Evolutionary conservation across 2,329 filamentous ascomycete genomes (phyloP).

Genomic region (Trichoderma brevicompactum): DNA sequence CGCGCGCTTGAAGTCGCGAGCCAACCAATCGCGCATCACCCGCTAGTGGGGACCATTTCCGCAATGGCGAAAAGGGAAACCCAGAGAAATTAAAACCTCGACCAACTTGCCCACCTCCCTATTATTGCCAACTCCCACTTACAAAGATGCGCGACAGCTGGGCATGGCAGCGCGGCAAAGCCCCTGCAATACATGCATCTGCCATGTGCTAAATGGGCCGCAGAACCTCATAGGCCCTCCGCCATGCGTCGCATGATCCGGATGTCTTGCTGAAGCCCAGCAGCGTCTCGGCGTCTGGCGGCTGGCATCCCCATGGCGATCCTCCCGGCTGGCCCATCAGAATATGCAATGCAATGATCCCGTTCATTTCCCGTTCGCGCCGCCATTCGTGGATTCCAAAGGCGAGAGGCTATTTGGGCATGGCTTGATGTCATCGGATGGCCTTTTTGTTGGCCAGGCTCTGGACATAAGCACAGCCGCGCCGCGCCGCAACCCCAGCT

Average conservation of each 20-base stretch:
- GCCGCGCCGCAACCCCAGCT: not conserved
- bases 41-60: not conserved
- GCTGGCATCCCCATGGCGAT: conserved; percentile 8
- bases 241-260: conserved; percentile 9
- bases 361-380: conserved; percentile 28
- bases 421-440: conserved; percentile 24
- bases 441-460: conserved; percentile 8
- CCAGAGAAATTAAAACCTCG: not conserved
- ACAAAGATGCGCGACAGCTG: not conserved
- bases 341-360: conserved; percentile 31
- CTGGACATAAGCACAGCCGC: not conserved
- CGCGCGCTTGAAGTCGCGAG: conserved; percentile 29
- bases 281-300: not conserved
- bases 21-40: conserved; percentile 16
- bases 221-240: not conserved
- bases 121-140: not conserved
- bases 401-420: not conserved
- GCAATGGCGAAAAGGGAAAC: not conserved
- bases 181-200: conserved; percentile 25
- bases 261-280: not conserved
- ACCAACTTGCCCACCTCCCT: conserved; percentile 1
- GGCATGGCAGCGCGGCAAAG: conserved; percentile 21
- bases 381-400: not conserved
- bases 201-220: conserved; percentile 13
- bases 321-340: conserved; percentile 6